Evolutionary conservation across 495 filamentous ascomycete species (phyloP).

Genomic region (Elasticomyces elasticus): DNA sequence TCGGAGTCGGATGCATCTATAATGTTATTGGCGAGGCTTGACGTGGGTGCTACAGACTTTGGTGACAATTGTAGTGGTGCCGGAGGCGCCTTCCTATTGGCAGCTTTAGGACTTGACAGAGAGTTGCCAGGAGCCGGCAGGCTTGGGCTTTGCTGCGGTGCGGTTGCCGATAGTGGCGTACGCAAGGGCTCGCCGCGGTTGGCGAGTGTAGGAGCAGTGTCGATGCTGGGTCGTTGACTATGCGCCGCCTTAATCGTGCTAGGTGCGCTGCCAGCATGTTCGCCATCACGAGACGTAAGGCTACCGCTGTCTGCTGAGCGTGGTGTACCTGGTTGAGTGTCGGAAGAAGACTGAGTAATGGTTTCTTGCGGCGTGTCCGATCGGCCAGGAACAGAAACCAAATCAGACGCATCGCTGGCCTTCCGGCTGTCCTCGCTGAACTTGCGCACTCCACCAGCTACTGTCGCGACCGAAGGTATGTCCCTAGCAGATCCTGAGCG

Average conservation of each 20-base stretch:
- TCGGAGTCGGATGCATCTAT: constrained; percentile 60
- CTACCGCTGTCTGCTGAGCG: constrained; percentile 8
- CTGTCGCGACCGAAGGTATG: not conserved
- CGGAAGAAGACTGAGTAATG: constrained; percentile 8
- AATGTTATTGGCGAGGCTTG: constrained; percentile 6
- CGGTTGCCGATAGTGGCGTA: not conserved
- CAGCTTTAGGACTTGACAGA: constrained; percentile 20
- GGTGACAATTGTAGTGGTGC: constrained; percentile 66
- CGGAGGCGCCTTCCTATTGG: constrained; percentile 62
- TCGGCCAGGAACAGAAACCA: constrained; percentile 8
- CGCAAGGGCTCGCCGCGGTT: not conserved
- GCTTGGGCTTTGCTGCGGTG: not conserved
- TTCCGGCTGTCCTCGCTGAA: constrained; percentile 16
- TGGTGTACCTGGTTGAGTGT: constrained; percentile 10
- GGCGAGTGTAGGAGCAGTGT: not conserved
- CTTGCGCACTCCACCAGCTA: constrained; percentile 7
- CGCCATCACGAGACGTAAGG: not conserved
- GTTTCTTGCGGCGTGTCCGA: constrained; percentile 20
- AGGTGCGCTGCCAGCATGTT: not conserved
- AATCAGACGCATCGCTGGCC: constrained; percentile 18
- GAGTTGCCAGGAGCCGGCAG: constrained; percentile 16
- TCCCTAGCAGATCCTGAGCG: not conserved
- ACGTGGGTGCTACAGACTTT: not conserved
- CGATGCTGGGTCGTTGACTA: not conserved
- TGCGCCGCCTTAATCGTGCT: not conserved